Conservation (phyloP, 371 early-diverging fungal genomes). For the Paraphysoderma sedebokerense region DNA sequence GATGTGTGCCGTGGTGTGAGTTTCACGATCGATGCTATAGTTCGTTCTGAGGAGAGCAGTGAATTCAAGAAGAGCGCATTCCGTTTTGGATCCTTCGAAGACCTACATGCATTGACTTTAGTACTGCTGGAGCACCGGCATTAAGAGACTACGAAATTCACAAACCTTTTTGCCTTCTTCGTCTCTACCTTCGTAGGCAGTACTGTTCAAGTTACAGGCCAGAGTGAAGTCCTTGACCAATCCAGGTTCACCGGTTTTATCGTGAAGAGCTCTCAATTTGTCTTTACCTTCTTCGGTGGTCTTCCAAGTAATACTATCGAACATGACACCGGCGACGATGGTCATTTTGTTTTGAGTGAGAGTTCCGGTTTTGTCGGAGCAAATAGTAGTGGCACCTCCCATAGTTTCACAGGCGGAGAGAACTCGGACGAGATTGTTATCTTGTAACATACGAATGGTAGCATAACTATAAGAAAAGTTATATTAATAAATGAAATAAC, state of each 20-base stretch:
- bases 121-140: no score
- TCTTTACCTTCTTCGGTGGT: constrained; percentile 8
- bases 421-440: constrained; percentile 81
- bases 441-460: constrained; percentile 20
- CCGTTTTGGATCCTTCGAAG: constrained; percentile 85
- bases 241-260: no score
- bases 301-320: constrained; percentile 17
- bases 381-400: constrained; percentile 92
- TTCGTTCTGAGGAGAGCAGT: constrained; percentile 13
- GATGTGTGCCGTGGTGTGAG: constrained; percentile 18
- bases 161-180: constrained; percentile 39
- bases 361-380: constrained; percentile 95
- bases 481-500: neutral
- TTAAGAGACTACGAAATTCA: no score
- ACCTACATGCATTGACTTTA: no score
- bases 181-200: constrained; percentile 70
- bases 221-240: constrained; percentile 32
- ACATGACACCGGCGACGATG: constrained; percentile 52
- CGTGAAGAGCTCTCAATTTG: constrained; percentile 26
- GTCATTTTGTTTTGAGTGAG: constrained; percentile 92
- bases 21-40: constrained; percentile 44
- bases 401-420: constrained; percentile 93
- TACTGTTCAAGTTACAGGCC: constrained; percentile 66
- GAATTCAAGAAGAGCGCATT: constrained; percentile 73
- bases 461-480: neutral